These are phyloP conservation scores for Arthrobotrys pseudoclavata DNA, from an alignment of 2,329 filamentous ascomycete species.

Conservation along the genomic window DNA sequence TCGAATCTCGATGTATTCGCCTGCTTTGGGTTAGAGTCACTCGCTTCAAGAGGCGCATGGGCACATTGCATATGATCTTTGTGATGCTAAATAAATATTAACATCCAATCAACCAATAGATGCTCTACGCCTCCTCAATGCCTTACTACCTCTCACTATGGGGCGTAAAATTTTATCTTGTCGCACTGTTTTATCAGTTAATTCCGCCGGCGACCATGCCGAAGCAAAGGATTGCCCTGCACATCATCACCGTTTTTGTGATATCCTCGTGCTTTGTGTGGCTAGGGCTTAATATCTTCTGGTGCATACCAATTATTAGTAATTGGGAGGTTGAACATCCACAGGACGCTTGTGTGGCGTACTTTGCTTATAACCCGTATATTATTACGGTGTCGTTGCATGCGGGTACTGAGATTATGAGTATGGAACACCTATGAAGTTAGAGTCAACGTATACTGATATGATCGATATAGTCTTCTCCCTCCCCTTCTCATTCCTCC, in stretches of 20 bases:
- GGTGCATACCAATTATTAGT: constrained; percentile 33
- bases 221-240: constrained; percentile 34
- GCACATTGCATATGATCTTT: not conserved
- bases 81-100: not conserved
- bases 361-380: constrained; percentile 14
- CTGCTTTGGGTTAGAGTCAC: constrained; percentile 9
- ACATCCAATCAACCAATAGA: constrained; percentile 1
- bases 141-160: constrained; percentile 29
- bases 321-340: constrained; percentile 49
- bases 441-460: not conserved
- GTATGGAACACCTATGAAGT: constrained; percentile 11
- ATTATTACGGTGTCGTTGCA: constrained; percentile 16
- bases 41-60: constrained; percentile 19
- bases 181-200: constrained; percentile 36
- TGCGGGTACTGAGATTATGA: constrained; percentile 28
- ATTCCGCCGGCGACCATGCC: constrained; percentile 40
- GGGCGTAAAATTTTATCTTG: constrained; percentile 43
- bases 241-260: constrained; percentile 35
- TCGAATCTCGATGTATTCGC: constrained; percentile 24
- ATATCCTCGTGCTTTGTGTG: constrained; percentile 7
- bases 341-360: constrained; percentile 21
- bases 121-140: constrained; percentile 29
- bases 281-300: constrained; percentile 39
- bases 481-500: constrained; percentile 37
- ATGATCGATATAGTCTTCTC: constrained; percentile 21